Conservation (phyloP, 2,329 filamentous ascomycete species). For the Penicillium nordicum region DNA sequence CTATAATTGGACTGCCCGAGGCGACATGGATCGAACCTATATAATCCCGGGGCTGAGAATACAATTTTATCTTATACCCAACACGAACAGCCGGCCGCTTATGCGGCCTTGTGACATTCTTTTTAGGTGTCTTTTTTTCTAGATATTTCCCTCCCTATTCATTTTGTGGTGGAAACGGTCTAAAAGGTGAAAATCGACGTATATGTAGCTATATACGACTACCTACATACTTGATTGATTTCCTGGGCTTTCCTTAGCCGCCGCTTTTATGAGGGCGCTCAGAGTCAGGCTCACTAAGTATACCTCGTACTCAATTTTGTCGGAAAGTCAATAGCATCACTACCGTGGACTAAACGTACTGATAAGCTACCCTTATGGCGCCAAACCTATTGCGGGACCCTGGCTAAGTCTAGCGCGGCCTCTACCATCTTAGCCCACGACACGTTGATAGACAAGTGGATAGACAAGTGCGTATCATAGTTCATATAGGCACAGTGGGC, state of each 20-base stretch:
- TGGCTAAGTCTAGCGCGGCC: too few relatives aligned
- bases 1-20: background rate
- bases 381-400: too few relatives aligned
- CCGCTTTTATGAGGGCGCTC: too few relatives aligned
- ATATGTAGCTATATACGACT: background rate
- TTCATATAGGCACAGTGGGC: background rate
- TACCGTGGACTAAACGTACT: too few relatives aligned
- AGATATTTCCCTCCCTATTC: background rate
- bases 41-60: background rate
- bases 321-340: too few relatives aligned
- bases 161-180: background rate
- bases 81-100: background rate
- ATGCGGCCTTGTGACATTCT: background rate
- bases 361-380: too few relatives aligned
- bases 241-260: too few relatives aligned
- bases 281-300: too few relatives aligned
- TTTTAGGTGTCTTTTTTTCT: background rate
- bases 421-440: too few relatives aligned
- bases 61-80: slow-evolving; percentile 1
- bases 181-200: background rate
- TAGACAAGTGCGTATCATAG: background rate
- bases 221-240: too few relatives aligned
- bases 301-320: too few relatives aligned
- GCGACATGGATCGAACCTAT: background rate
- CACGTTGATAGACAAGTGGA: background rate